A percentile compares a stretch with the other conserved stretches of the same genome.
Conservation (phyloP, 2,329 filamentous ascomycete genomes). For the Tolypocladium inflatum region DNA sequence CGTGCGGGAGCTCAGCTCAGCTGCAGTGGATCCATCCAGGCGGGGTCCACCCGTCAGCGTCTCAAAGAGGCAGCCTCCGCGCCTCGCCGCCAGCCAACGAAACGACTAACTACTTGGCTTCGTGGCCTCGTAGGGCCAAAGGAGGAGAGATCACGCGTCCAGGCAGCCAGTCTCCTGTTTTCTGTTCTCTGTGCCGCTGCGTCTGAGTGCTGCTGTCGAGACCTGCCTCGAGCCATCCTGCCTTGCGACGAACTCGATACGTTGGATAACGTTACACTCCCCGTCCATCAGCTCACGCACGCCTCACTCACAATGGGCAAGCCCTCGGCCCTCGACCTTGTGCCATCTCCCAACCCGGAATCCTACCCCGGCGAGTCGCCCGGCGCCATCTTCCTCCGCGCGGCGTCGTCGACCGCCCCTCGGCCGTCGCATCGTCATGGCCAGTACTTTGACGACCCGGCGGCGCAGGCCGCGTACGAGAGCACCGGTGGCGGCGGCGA, state of each 20-base stretch:
- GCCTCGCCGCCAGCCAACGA: neutral
- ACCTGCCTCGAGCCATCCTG: neutral
- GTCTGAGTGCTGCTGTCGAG: neutral
- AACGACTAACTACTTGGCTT: neutral
- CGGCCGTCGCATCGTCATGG: slow-evolving; percentile 12
- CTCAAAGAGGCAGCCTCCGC: neutral
- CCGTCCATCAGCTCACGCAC: neutral
- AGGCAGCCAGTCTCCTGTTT: neutral
- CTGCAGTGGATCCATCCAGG: neutral
- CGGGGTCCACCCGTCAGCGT: neutral
- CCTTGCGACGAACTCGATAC: neutral
- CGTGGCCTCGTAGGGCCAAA: neutral
- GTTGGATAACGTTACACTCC: neutral
- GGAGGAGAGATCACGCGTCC: neutral
- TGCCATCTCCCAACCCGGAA: slow-evolving; percentile 5
- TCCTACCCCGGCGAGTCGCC: slow-evolving; percentile 14
- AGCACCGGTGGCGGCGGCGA: slow-evolving; percentile 7
- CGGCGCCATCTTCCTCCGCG: neutral
- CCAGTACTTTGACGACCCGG: slow-evolving; percentile 26
- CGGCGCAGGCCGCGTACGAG: slow-evolving; percentile 6
- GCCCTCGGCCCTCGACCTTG: slow-evolving; percentile 9
- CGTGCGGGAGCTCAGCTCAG: neutral
- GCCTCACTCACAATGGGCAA: slow-evolving; percentile 14
- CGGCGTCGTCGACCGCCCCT: neutral
- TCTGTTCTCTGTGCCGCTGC: neutral